Evolutionary conservation across 139 green algal species (phyloP).

Genomic region (Tetradesmus obliquus): DNA sequence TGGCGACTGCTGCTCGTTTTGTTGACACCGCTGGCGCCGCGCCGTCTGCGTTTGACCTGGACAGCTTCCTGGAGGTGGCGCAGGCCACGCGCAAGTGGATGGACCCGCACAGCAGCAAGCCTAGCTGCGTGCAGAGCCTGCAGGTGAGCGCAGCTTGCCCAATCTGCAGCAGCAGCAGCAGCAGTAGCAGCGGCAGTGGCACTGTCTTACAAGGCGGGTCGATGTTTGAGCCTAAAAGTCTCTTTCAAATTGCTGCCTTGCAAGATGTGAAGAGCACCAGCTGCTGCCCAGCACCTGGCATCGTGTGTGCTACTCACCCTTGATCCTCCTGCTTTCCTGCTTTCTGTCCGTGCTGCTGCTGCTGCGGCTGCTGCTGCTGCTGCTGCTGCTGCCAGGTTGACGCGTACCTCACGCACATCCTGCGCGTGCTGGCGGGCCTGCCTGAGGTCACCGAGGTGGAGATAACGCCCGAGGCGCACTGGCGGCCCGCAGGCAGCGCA

Average conservation of each 20-base stretch:
- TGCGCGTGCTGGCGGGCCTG: conserved; percentile 46
- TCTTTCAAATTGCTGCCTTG: no score
- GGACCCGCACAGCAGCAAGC: conserved; percentile 79
- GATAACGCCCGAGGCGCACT: conserved; percentile 63
- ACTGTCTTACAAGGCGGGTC: no score
- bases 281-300: no score
- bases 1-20: conserved; percentile 68
- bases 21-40: conserved; percentile 43
- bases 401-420: conserved; percentile 63
- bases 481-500: conserved; percentile 59
- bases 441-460: conserved; percentile 71
- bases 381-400: conserved; percentile 66
- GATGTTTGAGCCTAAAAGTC: no score
- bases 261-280: no score
- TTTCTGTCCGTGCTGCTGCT: background rate
- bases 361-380: background rate
- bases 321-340: no score
- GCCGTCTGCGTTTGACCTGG: conserved; percentile 85
- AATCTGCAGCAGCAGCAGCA: background rate
- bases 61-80: conserved; percentile 80
- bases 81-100: conserved; percentile 88
- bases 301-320: no score
- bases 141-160: conserved; percentile 50
- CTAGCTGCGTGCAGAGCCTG: conserved; percentile 70
- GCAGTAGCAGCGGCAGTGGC: no score